Evolutionary conservation across 2,329 filamentous ascomycete genomes (phyloP).

Genomic region (Xenosphaeropsis pyriputrescens): DNA sequence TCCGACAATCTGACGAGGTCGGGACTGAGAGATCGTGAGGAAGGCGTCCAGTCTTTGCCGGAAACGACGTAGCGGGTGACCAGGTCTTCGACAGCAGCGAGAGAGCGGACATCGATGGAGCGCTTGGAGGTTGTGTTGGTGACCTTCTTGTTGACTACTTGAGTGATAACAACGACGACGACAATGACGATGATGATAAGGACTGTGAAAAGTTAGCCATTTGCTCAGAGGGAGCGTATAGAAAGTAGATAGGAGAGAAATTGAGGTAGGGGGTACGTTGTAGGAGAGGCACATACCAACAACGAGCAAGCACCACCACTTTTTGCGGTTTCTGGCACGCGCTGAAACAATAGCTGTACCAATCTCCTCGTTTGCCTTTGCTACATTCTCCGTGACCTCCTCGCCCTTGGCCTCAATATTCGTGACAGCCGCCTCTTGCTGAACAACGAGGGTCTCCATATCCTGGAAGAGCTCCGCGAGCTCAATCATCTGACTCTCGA

Average conservation of each 20-base stretch:
- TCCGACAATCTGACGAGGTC: too few relatives aligned
- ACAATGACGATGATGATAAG: slow-evolving; percentile 36
- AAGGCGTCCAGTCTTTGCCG: neutral
- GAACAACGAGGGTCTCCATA: slow-evolving; percentile 69
- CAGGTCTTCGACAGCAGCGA: neutral
- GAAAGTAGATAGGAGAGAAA: slow-evolving; percentile 1
- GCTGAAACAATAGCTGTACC: slow-evolving; percentile 71
- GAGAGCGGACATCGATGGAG: neutral
- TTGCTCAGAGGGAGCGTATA: neutral
- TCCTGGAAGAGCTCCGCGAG: slow-evolving; percentile 80
- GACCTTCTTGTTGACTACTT: slow-evolving; percentile 24
- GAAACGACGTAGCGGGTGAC: neutral
- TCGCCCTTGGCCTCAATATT: slow-evolving; percentile 80
- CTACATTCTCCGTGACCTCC: slow-evolving; percentile 71
- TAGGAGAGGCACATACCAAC: slow-evolving; percentile 24
- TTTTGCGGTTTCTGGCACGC: slow-evolving; percentile 64
- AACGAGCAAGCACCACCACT: slow-evolving; percentile 90
- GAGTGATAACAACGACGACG: slow-evolving; percentile 29
- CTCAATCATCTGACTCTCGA: slow-evolving; percentile 80
- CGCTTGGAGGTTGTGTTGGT: slow-evolving; percentile 1
- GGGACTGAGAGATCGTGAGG: too few relatives aligned
- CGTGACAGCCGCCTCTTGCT: slow-evolving; percentile 69
- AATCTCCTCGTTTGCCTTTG: slow-evolving; percentile 75
- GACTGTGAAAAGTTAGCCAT: slow-evolving; percentile 20
- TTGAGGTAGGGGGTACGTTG: slow-evolving; percentile 2